Evolutionary conservation across 108 stramenopile genomes (phyloP), one percentile per base, ranked within the genome.

Genomic region (Parietichytrium sp.): DNA sequence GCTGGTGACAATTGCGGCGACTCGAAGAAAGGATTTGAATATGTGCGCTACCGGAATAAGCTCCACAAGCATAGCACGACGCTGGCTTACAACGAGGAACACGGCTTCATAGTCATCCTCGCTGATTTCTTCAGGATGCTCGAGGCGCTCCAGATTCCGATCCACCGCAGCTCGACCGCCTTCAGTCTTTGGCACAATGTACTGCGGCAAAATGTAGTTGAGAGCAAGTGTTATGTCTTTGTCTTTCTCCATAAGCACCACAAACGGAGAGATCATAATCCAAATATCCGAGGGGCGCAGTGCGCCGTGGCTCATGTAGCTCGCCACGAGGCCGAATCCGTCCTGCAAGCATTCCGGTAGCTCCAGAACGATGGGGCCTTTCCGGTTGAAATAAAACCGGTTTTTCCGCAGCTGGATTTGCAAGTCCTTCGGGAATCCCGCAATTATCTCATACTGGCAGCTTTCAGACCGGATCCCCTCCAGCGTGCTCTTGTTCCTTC

Each of bases 61-160:
- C 38, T 72, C 61, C 38, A 72, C 38, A 33, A 72, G 20, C 15
- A 45, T 45, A 0, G 61, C 61, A 10, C 45, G 38, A 25, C 61
- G 36, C 23, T 42, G 61, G 13, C 61, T 42, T n/a, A 72, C 2
- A 1, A 42, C 12, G 1, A 72, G 33, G 20, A 72, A 72, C 20
- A 72, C 61, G 33, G 61, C 61, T 6, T 72, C 61, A 72, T 72
- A 25, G 20, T 27, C 61, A 42, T 72, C 61, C 49, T 50, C 49
- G n/a, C n/a, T 18, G 18, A 50, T 50, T n/a, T n/a, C n/a, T n/a
- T n/a, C n/a, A n/a, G n/a, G n/a, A n/a, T n/a, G n/a, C n/a, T n/a
- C n/a, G n/a, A n/a, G n/a, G n/a, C n/a, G n/a, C n/a, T n/a, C n/a
- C n/a, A n/a, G n/a, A n/a, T n/a, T n/a, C n/a, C n/a, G n/a, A n/a